phyloP scores from a whole-genome alignment of 2,329 filamentous ascomycete species.

The Bipolaris bicolor region DNA sequence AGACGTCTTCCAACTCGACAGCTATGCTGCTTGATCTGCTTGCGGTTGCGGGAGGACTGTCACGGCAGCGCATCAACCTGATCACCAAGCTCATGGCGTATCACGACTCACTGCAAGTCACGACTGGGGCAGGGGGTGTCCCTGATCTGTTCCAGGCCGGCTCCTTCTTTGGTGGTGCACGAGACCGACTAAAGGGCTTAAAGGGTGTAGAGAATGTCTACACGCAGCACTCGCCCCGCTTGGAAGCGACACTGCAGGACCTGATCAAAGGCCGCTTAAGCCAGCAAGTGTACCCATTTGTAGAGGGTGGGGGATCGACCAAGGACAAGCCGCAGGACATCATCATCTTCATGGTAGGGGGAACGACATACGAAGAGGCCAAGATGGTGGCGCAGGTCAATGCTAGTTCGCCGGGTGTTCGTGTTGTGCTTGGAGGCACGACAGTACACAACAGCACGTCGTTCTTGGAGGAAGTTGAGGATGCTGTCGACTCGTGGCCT shows the following conservation, averaged over 20 bases:
- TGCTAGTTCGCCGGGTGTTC: conserved; percentile 83
- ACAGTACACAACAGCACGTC: conserved; percentile 84
- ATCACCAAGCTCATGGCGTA: conserved; percentile 85
- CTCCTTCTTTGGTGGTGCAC: conserved; percentile 87
- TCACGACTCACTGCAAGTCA: conserved; percentile 81
- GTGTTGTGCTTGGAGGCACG: conserved; percentile 89
- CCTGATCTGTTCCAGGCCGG: conserved; percentile 87
- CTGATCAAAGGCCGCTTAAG: conserved; percentile 89
- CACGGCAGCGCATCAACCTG: conserved; percentile 75
- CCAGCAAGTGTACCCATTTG: conserved; percentile 89
- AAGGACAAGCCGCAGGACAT: conserved; percentile 97
- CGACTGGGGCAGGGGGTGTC: conserved; percentile 75
- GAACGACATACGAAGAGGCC: conserved; percentile 94
- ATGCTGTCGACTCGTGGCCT: conserved; percentile 86
- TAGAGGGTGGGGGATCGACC: conserved; percentile 85
- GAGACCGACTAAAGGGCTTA: conserved; percentile 87
- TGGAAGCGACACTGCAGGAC: conserved; percentile 88
- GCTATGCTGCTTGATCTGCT: conserved; percentile 87
- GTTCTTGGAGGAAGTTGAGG: conserved; percentile 90
- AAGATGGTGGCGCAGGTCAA: conserved; percentile 97
- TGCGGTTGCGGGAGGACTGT: conserved; percentile 79
- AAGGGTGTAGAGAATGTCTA: conserved; percentile 99
- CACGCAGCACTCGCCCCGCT: conserved; percentile 89
- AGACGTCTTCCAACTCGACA: conserved; percentile 81
- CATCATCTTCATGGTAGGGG: conserved; percentile 91